Conservation (phyloP, 768 basidiomycete species). For the Lactarius trivialis region DNA sequence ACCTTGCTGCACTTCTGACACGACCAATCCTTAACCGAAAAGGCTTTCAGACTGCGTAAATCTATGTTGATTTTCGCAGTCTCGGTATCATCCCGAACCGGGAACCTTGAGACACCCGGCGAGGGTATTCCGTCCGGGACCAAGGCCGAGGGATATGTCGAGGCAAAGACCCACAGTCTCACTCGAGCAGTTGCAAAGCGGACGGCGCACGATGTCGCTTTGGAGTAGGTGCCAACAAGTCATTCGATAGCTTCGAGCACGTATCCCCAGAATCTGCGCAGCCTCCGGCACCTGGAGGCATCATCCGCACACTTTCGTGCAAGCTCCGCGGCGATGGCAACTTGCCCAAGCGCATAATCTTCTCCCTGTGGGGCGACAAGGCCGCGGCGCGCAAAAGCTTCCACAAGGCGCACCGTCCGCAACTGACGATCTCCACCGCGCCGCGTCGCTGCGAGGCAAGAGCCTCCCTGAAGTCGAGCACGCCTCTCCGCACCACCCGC, state of each 20-base stretch:
- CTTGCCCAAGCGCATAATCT: conserved; percentile 19
- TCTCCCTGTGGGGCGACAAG: conserved; percentile 24
- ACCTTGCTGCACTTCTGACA: conserved; percentile 77
- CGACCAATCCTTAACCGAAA: conserved; percentile 71
- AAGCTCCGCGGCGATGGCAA: conserved; percentile 22
- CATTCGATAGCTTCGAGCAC: conserved; percentile 40
- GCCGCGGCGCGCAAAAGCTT: conserved; percentile 19
- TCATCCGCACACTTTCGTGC: conserved; percentile 17
- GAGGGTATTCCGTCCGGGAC: conserved; percentile 54
- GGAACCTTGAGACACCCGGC: conserved; percentile 55
- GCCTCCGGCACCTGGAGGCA: neutral
- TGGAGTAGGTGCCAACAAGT: conserved; percentile 51
- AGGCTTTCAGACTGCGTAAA: conserved; percentile 85
- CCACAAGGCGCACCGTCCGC: conserved; percentile 17
- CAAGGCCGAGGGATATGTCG: conserved; percentile 84
- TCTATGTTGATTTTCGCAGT: conserved; percentile 35
- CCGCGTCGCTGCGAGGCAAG: conserved; percentile 27
- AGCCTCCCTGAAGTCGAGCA: conserved; percentile 30
- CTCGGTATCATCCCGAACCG: neutral
- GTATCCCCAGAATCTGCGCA: conserved; percentile 23
- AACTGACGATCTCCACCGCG: conserved; percentile 40
- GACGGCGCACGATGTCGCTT: conserved; percentile 83
- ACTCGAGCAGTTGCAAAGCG: conserved; percentile 71
- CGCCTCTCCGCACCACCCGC: conserved; percentile 18
- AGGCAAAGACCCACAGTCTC: conserved; percentile 84